phyloP scores from a whole-genome alignment of 345 rosid genomes.

The Aegle marmelos region DNA sequence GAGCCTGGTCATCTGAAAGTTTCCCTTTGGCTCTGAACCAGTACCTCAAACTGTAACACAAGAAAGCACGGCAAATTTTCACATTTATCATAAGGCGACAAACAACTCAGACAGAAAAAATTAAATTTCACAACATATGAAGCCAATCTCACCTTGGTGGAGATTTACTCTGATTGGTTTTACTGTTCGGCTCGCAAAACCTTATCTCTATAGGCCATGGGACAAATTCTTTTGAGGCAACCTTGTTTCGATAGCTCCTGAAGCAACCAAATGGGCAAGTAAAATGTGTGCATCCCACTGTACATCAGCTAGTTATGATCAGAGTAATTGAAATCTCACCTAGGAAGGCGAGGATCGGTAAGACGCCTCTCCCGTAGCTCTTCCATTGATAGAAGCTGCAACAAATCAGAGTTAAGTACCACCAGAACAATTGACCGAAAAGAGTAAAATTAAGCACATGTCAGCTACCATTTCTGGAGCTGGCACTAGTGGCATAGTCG shows the following conservation, averaged over 20 bases:
- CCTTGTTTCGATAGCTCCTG: slow-evolving; percentile 92
- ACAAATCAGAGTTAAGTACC: slow-evolving; percentile 21
- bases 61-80: background rate
- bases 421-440: slow-evolving; percentile 17
- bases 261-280: slow-evolving; percentile 24
- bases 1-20: slow-evolving; percentile 92
- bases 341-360: slow-evolving; percentile 84
- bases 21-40: slow-evolving; percentile 97
- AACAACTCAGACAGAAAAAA: background rate
- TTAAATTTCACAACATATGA: slow-evolving; percentile 9
- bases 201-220: slow-evolving; percentile 98
- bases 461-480: slow-evolving; percentile 71
- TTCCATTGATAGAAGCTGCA: slow-evolving; percentile 87
- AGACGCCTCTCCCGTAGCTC: slow-evolving; percentile 76
- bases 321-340: slow-evolving; percentile 37
- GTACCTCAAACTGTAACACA: slow-evolving; percentile 61
- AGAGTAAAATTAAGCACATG: slow-evolving; percentile 9
- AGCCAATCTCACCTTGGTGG: slow-evolving; percentile 64
- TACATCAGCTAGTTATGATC: background rate
- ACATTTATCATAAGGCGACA: background rate
- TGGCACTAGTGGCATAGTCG: slow-evolving; percentile 65
- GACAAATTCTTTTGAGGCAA: slow-evolving; percentile 53
- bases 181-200: slow-evolving; percentile 74
- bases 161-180: slow-evolving; percentile 74
- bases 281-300: background rate